Evolutionary conservation across 306 rosid genomes (phyloP).

Genomic region (Trifolium subterraneum): DNA sequence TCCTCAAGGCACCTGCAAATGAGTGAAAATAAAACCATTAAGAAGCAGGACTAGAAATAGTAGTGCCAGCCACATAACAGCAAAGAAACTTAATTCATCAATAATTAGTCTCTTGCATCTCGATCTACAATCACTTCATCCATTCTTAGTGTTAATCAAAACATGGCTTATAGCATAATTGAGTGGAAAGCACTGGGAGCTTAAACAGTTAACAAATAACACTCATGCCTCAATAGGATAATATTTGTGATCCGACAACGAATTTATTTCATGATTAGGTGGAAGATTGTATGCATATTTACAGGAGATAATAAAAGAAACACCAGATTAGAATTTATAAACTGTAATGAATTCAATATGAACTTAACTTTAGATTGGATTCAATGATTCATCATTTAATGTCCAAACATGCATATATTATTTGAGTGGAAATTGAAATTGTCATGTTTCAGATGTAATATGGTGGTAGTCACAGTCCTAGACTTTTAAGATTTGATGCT

Average conservation of each 20-base stretch:
- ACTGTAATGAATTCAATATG: neutral
- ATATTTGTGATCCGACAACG: neutral
- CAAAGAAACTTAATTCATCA: neutral
- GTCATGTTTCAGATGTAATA: neutral
- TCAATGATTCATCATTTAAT: neutral
- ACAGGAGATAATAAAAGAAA: neutral
- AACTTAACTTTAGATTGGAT: neutral
- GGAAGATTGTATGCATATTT: neutral
- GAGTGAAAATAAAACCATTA: constrained; percentile 1
- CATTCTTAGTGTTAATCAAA: neutral
- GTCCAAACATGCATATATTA: neutral
- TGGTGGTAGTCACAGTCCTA: too few species aligned
- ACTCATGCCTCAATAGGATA: neutral
- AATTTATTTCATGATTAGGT: neutral
- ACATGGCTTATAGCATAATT: neutral
- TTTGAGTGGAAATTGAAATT: neutral
- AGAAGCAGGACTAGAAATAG: neutral
- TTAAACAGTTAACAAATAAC: neutral
- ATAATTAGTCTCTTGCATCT: neutral
- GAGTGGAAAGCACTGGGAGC: neutral
- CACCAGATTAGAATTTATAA: neutral
- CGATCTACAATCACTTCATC: constrained; percentile 13
- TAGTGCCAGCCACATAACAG: neutral
- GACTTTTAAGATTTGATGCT: too few species aligned
- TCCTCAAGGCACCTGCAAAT: constrained; percentile 86